Conservation (phyloP, 1,139 yeast species). For the Blastobotrys serpentis region DNA sequence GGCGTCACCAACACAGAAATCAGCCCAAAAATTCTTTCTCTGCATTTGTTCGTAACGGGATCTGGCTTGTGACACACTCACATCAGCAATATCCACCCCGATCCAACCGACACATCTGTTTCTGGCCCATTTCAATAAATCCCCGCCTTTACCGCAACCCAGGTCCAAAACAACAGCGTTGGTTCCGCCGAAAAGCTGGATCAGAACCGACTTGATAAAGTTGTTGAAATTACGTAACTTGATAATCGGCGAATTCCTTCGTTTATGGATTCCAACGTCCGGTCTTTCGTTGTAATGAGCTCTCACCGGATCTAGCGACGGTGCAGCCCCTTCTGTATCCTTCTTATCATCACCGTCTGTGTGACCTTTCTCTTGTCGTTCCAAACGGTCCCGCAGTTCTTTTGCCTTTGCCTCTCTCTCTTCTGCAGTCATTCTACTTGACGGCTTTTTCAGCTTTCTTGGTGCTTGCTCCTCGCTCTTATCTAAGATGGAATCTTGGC, state of each 20-base stretch:
- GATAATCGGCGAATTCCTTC: slow-evolving; percentile 80
- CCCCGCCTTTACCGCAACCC: slow-evolving; percentile 99
- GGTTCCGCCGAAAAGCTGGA: slow-evolving; percentile 58
- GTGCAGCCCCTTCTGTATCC: slow-evolving; percentile 24
- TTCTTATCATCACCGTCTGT: background rate
- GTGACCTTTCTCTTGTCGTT: slow-evolving; percentile 19
- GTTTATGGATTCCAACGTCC: slow-evolving; percentile 58
- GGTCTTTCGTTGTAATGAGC: slow-evolving; percentile 86
- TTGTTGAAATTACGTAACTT: slow-evolving; percentile 87
- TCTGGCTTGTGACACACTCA: slow-evolving; percentile 80
- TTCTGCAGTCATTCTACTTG: slow-evolving; percentile 25
- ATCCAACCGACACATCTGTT: slow-evolving; percentile 72
- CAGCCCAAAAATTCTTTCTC: slow-evolving; percentile 59
- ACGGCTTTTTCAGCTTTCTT: slow-evolving; percentile 29
- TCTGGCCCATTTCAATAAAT: slow-evolving; percentile 81
- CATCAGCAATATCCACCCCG: slow-evolving; percentile 90
- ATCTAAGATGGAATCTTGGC: too few species aligned
- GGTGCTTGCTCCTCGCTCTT: too few species aligned
- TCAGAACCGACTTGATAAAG: slow-evolving; percentile 83
- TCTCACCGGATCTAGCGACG: slow-evolving; percentile 52
- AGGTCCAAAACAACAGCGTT: slow-evolving; percentile 66
- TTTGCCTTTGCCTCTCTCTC: slow-evolving; percentile 28
- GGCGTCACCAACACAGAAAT: slow-evolving; percentile 89
- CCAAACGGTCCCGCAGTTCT: slow-evolving; percentile 27
- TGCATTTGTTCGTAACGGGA: slow-evolving; percentile 61